These are phyloP conservation scores for Entomophthora muscae DNA, from an alignment of 371 early-diverging fungal species.

Conservation along the genomic window DNA sequence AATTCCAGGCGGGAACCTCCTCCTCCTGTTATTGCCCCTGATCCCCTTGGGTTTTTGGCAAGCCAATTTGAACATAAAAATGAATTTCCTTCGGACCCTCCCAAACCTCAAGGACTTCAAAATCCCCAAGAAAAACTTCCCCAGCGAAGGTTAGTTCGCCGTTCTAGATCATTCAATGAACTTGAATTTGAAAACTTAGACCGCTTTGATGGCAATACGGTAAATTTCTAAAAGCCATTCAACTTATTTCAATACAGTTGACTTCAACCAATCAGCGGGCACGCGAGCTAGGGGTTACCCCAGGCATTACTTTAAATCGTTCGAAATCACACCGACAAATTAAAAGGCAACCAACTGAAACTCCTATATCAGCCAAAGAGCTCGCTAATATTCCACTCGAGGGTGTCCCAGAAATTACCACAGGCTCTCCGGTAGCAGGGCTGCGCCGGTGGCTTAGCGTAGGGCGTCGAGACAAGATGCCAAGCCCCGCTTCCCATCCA, in stretches of 20 bases:
- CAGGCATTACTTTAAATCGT: background rate
- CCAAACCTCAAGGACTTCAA: background rate
- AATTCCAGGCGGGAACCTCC: background rate
- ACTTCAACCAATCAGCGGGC: background rate
- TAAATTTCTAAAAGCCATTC: background rate
- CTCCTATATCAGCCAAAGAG: background rate
- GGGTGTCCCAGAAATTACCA: background rate
- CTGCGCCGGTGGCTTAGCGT: background rate
- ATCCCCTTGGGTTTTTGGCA: constrained; percentile 6
- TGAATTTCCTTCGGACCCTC: background rate
- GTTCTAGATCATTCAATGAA: background rate
- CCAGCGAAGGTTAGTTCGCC: background rate
- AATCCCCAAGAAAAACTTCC: background rate
- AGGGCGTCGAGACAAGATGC: background rate
- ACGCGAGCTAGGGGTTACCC: background rate
- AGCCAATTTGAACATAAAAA: background rate
- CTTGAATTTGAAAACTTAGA: background rate
- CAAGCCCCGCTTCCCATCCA: too few relatives aligned
- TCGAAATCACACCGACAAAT: background rate
- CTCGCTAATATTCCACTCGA: background rate
- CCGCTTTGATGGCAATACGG: background rate
- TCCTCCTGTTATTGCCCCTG: background rate
- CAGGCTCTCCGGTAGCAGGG: background rate
- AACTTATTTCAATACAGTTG: background rate
- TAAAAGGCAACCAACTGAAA: background rate